Conservation (phyloP, 306 rosid species). For the Acmispon strigosus region DNA sequence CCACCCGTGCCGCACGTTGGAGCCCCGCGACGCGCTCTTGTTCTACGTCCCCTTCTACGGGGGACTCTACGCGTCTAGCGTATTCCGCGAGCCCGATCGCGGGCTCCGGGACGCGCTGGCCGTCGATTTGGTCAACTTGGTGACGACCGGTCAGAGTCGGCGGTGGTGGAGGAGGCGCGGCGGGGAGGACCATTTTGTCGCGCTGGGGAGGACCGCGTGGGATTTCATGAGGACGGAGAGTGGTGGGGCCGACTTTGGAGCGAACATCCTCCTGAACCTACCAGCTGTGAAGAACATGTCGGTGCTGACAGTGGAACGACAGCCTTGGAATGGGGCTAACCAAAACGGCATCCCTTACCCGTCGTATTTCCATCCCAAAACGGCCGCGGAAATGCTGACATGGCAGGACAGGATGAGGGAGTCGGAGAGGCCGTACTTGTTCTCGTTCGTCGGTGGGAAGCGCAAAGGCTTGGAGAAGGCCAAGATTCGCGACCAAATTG, state of each 20-base stretch:
- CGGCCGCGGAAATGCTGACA: slow-evolving; percentile 9
- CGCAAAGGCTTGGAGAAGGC: slow-evolving; percentile 61
- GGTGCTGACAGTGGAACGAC: slow-evolving; percentile 79
- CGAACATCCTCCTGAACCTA: slow-evolving; percentile 51
- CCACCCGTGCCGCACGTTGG: slow-evolving; percentile 69
- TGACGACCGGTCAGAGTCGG: slow-evolving; percentile 6
- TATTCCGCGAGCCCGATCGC: slow-evolving; percentile 47
- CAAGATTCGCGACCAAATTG: slow-evolving; percentile 44
- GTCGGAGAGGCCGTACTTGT: slow-evolving; percentile 37
- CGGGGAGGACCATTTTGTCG: slow-evolving; percentile 65
- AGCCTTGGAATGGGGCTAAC: slow-evolving; percentile 61
- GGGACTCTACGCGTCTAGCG: slow-evolving; percentile 72
- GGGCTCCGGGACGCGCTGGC: slow-evolving; percentile 50
- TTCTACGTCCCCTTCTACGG: slow-evolving; percentile 86
- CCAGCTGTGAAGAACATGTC: slow-evolving; percentile 75
- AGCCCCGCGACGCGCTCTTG: slow-evolving; percentile 45
- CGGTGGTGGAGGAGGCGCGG: slow-evolving; percentile 27
- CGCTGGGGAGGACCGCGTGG: slow-evolving; percentile 81
- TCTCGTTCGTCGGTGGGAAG: slow-evolving; percentile 59
- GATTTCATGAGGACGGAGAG: slow-evolving; percentile 56
- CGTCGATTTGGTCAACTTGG: slow-evolving; percentile 26
- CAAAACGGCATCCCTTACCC: slow-evolving; percentile 78
- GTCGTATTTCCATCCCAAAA: slow-evolving; percentile 69
- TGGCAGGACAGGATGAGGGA: slow-evolving; percentile 42
- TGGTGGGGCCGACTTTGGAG: slow-evolving; percentile 59